These are phyloP conservation scores for Boletus barrowsii DNA, from an alignment of 768 basidiomycete species.

Conservation along the genomic window DNA sequence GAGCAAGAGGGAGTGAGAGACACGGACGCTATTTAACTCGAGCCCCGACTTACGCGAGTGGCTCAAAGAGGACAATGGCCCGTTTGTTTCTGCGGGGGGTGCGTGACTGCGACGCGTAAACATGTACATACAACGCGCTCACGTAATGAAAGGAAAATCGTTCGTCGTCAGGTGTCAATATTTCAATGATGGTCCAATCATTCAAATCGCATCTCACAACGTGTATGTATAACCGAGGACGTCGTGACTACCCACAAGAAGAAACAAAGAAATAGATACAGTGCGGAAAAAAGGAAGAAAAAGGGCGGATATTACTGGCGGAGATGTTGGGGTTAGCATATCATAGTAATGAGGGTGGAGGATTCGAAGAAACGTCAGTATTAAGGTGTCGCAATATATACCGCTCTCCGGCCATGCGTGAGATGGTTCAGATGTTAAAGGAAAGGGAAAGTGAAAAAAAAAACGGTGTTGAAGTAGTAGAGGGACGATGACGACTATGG, in stretches of 20 bases:
- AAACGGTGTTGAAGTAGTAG: not conserved
- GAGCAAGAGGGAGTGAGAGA: too few species aligned
- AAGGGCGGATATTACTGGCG: too few species aligned
- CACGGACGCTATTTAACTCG: too few species aligned
- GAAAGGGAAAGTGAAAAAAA: not conserved
- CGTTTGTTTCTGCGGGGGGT: too few species aligned
- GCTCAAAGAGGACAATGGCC: not conserved
- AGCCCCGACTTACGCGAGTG: too few species aligned
- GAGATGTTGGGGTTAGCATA: too few species aligned
- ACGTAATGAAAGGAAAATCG: not conserved
- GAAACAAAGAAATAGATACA: not conserved
- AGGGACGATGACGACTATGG: not conserved
- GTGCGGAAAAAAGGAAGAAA: too few species aligned
- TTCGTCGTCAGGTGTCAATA: too few species aligned
- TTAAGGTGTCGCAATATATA: slow-evolving; percentile 9
- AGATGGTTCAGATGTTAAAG: slow-evolving; percentile 5
- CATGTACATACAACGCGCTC: slow-evolving; percentile 24
- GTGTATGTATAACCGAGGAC: not conserved
- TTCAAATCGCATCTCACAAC: not conserved
- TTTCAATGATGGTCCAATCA: not conserved
- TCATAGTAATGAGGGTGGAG: not conserved
- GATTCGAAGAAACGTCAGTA: not conserved
- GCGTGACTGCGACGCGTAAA: slow-evolving; percentile 23
- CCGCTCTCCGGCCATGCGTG: slow-evolving; percentile 4
- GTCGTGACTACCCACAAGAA: not conserved